Percentiles rank a stretch among this genome's conserved stretches.
These are phyloP conservation scores for Noccaea bulbosa DNA, from an alignment of 345 rosid genomes.

Conservation along the genomic window DNA sequence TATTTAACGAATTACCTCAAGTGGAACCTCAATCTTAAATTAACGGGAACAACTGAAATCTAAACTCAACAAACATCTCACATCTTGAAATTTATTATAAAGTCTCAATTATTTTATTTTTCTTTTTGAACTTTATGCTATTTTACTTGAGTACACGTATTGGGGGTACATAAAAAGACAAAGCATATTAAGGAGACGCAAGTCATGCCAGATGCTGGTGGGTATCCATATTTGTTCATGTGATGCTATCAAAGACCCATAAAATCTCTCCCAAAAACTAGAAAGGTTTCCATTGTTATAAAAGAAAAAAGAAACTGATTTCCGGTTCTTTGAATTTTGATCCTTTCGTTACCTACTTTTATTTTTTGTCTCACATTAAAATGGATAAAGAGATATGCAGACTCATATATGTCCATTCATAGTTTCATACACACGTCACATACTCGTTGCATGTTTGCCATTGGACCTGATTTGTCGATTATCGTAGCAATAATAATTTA, in stretches of 20 bases:
- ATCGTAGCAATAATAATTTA: not conserved
- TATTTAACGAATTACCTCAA: too few species aligned
- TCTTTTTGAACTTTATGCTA: not conserved
- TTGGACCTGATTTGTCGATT: conserved; percentile 4
- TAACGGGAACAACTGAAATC: too few species aligned
- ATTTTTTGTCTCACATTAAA: conserved; percentile 41
- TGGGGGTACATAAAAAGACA: conserved; percentile 41
- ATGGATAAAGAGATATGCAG: conserved; percentile 21
- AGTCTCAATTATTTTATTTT: not conserved
- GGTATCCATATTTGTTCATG: conserved; percentile 49
- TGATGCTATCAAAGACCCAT: conserved; percentile 47
- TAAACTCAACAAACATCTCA: too few species aligned
- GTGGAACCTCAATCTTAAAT: too few species aligned
- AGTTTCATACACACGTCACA: conserved; percentile 28
- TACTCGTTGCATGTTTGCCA: conserved; percentile 32
- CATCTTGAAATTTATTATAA: not conserved
- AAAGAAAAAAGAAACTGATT: not conserved
- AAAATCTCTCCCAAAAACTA: not conserved
- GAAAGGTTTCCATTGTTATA: not conserved
- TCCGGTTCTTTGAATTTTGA: conserved; percentile 30
- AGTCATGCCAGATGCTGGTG: conserved; percentile 45
- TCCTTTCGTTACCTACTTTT: conserved; percentile 24
- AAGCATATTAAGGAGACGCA: conserved; percentile 34
- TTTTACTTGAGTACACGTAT: conserved; percentile 11
- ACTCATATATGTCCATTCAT: conserved; percentile 35